A percentile compares a stretch with the other conserved stretches of the same genome.
phyloP scores from a whole-genome alignment of 2,329 filamentous ascomycete species.

The Beauveria pseudobassiana region DNA sequence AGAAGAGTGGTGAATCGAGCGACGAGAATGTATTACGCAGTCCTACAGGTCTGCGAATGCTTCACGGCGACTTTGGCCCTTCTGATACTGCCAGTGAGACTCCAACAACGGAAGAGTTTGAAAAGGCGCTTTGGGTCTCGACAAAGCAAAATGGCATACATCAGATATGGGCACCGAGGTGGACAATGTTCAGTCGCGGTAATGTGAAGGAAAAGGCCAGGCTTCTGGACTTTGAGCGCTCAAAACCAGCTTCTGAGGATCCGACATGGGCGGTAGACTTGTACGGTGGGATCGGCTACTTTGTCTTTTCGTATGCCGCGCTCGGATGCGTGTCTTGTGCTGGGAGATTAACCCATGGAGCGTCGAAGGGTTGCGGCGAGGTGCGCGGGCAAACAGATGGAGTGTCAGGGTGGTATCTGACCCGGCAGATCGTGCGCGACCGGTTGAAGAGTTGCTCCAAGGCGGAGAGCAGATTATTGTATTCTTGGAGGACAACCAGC shows the following conservation, averaged over 20 bases:
- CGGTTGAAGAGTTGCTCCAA: constrained; percentile 29
- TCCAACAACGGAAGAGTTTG: constrained; percentile 47
- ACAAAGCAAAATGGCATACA: constrained; percentile 71
- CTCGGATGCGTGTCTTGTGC: constrained; percentile 65
- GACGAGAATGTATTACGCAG: constrained; percentile 64
- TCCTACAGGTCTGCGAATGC: constrained; percentile 60
- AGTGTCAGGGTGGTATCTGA: constrained; percentile 43
- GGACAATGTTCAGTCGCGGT: constrained; percentile 91
- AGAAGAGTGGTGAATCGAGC: constrained; percentile 19
- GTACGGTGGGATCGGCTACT: constrained; percentile 92
- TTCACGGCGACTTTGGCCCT: constrained; percentile 70
- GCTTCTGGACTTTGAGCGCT: constrained; percentile 47
- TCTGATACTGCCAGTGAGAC: constrained; percentile 16
- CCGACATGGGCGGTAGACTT: constrained; percentile 62
- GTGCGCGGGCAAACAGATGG: constrained; percentile 65
- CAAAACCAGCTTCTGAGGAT: constrained; percentile 14
- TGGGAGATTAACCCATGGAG: constrained; percentile 92
- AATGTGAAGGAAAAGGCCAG: constrained; percentile 86
- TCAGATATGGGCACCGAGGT: constrained; percentile 81
- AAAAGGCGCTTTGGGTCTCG: constrained; percentile 67
- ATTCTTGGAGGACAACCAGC: constrained; percentile 61
- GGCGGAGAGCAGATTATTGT: constrained; percentile 53
- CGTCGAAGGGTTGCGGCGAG: constrained; percentile 72
- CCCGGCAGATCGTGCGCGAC: constrained; percentile 29
- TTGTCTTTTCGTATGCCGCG: constrained; percentile 73